These are phyloP conservation scores for Psidium friedrichsthalianum DNA, from an alignment of 345 rosid species.

Conservation along the genomic window DNA sequence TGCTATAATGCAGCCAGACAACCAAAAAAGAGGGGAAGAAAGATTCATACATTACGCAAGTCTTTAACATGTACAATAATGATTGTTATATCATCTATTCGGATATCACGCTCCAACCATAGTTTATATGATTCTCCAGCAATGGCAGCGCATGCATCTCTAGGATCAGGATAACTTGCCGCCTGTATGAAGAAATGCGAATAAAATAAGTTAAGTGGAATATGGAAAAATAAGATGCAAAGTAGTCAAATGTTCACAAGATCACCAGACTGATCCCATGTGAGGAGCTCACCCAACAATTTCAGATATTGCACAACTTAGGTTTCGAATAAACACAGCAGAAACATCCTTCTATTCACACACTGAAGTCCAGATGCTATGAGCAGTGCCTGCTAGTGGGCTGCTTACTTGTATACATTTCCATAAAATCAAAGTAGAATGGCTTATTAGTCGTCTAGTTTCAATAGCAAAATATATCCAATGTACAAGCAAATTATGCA, in stretches of 20 bases:
- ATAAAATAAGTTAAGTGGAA: background rate
- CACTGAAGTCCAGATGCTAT: background rate
- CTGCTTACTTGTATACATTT: background rate
- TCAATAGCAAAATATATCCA: background rate
- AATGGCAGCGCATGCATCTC: slow-evolving; percentile 88
- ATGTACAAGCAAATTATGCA: background rate
- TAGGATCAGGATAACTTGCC: slow-evolving; percentile 57
- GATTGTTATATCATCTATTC: slow-evolving; percentile 96
- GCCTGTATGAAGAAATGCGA: slow-evolving; percentile 31
- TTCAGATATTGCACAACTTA: background rate
- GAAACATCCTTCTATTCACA: background rate
- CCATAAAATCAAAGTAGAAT: background rate
- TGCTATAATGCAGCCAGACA: background rate
- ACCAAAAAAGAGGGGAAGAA: background rate
- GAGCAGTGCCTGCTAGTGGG: background rate
- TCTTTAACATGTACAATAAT: slow-evolving; percentile 77
- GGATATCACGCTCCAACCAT: slow-evolving; percentile 83
- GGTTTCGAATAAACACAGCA: background rate
- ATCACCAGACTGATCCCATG: background rate
- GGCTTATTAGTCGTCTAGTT: background rate
- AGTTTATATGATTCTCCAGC: slow-evolving; percentile 85
- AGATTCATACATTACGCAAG: slow-evolving; percentile 39
- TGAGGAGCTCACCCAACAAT: background rate
- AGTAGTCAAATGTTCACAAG: background rate
- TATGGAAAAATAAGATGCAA: background rate